Evolutionary conservation across 2,329 filamentous ascomycete genomes (phyloP), one percentile per base, ranked within the genome.

Genomic region (Beauveria pseudobassiana): DNA sequence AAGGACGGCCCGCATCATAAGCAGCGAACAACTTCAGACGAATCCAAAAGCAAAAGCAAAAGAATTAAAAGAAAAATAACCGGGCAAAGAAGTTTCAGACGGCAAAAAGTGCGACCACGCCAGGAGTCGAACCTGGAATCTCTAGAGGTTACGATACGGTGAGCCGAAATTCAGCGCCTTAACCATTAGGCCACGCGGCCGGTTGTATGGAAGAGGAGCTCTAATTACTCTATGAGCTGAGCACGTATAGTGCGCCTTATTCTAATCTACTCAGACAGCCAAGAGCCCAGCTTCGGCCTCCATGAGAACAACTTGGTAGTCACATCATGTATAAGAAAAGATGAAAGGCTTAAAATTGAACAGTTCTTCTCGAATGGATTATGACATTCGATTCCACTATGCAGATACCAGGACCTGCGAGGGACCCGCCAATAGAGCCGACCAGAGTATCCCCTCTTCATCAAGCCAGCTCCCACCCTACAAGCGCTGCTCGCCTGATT

Each of bases 61-160:
- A 12, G 10, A 34, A 34, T 34, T 24, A 16, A 14, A 28, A 43
- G 12, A 18, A 45, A 26, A 40, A n/a, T 40, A 40, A 34, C n/a
- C 30, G 30, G n/a, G 14, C 14, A 42, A 54, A 20, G 42, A 55
- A 20, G 42, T 3, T 14, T 22, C 10, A 2, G n/a, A 46, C 8
- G 3, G n/a, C 43, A 42, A 62, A 48, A 61, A 14, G 42, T 48
- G 22, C 59, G 74, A 76, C 74, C 74, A 74, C 74, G 72, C 72
- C 74, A 76, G 74, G 74, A 76, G 69, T 76, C 73, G 74, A 75
- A 75, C 73, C 74, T 75, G 73, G 71, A 76, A 74, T 75, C 74
- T 76, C 72, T 72, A 76, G 73, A 76, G 74, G 30, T 52, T 53
- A 49, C 49, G 55, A 30, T 63, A 42, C 22, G 34, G 38, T 34